These are phyloP conservation scores for Candida rishiriensis DNA, from an alignment of 805 yeast species.

Conservation along the genomic window DNA sequence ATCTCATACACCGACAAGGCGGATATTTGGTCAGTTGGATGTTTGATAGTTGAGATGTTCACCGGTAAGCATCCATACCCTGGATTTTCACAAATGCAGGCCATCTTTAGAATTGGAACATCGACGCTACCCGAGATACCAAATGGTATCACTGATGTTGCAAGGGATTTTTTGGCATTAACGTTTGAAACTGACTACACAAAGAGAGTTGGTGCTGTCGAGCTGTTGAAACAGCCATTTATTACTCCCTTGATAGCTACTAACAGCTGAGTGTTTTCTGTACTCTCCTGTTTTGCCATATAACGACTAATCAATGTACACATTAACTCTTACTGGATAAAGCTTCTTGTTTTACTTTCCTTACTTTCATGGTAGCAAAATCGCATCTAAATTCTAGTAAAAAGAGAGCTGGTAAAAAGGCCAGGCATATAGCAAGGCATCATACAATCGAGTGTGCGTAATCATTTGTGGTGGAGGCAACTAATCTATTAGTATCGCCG, in stretches of 20 bases:
- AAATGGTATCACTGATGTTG: constrained; percentile 61
- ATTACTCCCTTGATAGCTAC: constrained; percentile 44
- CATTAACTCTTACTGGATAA: too few species aligned
- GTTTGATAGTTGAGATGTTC: constrained; percentile 89
- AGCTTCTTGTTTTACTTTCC: too few species aligned
- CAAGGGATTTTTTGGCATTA: constrained; percentile 56
- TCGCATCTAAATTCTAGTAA: too few species aligned
- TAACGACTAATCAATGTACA: too few species aligned
- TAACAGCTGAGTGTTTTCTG: constrained; percentile 11
- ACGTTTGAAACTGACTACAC: constrained; percentile 75
- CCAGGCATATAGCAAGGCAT: too few species aligned
- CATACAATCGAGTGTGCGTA: too few species aligned
- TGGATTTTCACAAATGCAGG: constrained; percentile 92
- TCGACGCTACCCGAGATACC: constrained; percentile 80
- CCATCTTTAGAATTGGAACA: constrained; percentile 90
- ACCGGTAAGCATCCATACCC: constrained; percentile 97
- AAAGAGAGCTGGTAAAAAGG: too few species aligned
- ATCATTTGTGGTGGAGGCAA: too few species aligned
- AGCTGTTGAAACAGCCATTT: constrained; percentile 63
- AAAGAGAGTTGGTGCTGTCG: constrained; percentile 69
- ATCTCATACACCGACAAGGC: constrained; percentile 87
- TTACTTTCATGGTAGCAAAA: too few species aligned
- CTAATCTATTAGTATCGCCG: background rate
- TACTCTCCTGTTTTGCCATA: too few species aligned
- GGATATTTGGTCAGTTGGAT: constrained; percentile 97